Evolutionary conservation across 257 asterid species (phyloP).

Genomic region (Anisodus acutangulus): DNA sequence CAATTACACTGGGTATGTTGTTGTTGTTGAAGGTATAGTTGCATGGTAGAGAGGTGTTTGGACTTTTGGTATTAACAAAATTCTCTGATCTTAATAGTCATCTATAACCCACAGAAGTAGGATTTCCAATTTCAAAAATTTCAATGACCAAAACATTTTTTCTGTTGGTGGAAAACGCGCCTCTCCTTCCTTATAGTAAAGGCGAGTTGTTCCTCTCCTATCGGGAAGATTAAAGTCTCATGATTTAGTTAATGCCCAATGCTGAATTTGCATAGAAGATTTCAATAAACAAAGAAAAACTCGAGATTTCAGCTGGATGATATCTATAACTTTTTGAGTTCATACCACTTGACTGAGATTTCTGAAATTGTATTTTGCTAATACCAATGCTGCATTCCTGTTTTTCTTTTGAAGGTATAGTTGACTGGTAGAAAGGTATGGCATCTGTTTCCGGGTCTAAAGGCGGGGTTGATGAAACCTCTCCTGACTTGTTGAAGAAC

Average conservation of each 20-base stretch:
- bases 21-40: too few relatives aligned
- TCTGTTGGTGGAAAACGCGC: background rate
- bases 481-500: slow-evolving; percentile 85
- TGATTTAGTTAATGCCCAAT: background rate
- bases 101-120: too few relatives aligned
- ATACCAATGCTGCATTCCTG: background rate
- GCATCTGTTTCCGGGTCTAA: slow-evolving; percentile 38
- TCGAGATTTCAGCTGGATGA: background rate
- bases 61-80: too few relatives aligned
- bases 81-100: too few relatives aligned
- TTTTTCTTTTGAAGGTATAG: background rate
- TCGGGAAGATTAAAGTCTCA: too few relatives aligned
- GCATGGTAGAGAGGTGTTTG: too few relatives aligned
- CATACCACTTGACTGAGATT: background rate
- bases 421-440: slow-evolving; percentile 23
- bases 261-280: background rate
- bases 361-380: background rate
- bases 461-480: slow-evolving; percentile 52
- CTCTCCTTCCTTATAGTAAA: too few relatives aligned
- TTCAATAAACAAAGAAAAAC: background rate
- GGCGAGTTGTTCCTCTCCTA: too few relatives aligned
- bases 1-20: too few relatives aligned
- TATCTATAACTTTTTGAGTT: background rate
- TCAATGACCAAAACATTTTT: background rate
- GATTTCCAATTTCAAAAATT: background rate